Base-by-base conservation (phyloP, 345 rosid genomes). In the Bruguiera parviflora region DNA sequence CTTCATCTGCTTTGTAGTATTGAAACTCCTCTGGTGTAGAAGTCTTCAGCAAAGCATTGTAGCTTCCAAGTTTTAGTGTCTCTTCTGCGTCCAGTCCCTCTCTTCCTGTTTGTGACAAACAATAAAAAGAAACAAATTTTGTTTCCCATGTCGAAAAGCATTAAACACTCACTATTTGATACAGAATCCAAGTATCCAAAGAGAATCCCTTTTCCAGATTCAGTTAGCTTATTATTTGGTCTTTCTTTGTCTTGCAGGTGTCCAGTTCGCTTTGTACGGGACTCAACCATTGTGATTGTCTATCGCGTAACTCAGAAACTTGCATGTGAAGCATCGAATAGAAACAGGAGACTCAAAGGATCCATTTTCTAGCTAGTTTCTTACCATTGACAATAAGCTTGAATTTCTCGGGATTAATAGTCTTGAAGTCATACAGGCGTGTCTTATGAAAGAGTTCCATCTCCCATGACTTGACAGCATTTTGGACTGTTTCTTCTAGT, bases 401-500 rank as follows among this genome's bases (percentile, higher is more conserved):
- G 72, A 92, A 90, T 59, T 83, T 89, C 0, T 86, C 86, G 4
- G 90, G 93, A 53, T 84, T 87, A 5, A 89, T 84, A 70, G 87
- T 85, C 80, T 84, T 87, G 78, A 90, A 81, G 72, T 87, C 97
- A 57, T 82, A 84, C 33, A 90, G 79, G 31, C 80, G 86, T 47
- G 82, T 81, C 75, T 92, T 89, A 75, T 89, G 93, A 18, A 93
- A 87, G 24, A 90, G 67, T 71, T 93, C 97, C 97, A 86, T 84
- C 73, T 90, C 98, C 98, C 97, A 89, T 67, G 92, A 76, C 79
- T 90, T 89, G 25, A 93, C 73, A 1, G 96, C 97, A 31, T 85
- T 93, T 72, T 93, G 91, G 53, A 93, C 89, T 2, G 72, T 78
- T 75, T 88, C 98, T 83, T 88, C 98, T 10, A 89, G 63, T 5